These are phyloP conservation scores for Pseudogymnoascus sp. DNA, from an alignment of 2,329 filamentous ascomycete species.

Conservation along the genomic window DNA sequence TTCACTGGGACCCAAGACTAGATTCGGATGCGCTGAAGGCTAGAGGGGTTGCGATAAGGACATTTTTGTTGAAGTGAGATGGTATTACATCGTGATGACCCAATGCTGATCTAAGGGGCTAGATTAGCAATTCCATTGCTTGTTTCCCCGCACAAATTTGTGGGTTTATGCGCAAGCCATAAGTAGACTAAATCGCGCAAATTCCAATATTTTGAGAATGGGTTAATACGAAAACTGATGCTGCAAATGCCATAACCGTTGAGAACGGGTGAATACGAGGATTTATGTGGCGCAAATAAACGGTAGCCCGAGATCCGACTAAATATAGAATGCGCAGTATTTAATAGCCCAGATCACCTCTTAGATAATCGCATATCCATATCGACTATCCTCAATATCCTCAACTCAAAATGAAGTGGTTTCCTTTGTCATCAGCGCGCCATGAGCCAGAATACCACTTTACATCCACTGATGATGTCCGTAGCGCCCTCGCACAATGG, in stretches of 20 bases:
- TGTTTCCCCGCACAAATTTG: background rate
- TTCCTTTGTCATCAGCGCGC: background rate
- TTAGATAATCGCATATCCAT: background rate
- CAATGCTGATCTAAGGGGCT: background rate
- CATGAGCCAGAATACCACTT: background rate
- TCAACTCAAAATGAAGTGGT: background rate
- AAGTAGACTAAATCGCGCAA: background rate
- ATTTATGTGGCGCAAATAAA: background rate
- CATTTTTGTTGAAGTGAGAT: background rate
- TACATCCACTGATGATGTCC: background rate
- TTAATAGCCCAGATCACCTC: background rate
- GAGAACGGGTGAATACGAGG: background rate
- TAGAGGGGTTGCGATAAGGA: background rate
- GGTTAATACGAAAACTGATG: background rate
- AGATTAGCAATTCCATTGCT: too few relatives aligned
- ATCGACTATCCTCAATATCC: background rate
- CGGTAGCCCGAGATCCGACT: background rate
- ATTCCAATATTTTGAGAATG: background rate
- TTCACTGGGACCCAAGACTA: background rate
- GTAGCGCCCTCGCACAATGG: background rate
- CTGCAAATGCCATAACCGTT: background rate
- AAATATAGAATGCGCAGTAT: background rate
- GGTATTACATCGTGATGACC: background rate
- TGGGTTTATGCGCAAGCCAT: background rate
- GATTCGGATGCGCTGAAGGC: background rate